phyloP scores from a whole-genome alignment of 495 filamentous ascomycete species.

The Paragyromitra xinjiangensis region DNA sequence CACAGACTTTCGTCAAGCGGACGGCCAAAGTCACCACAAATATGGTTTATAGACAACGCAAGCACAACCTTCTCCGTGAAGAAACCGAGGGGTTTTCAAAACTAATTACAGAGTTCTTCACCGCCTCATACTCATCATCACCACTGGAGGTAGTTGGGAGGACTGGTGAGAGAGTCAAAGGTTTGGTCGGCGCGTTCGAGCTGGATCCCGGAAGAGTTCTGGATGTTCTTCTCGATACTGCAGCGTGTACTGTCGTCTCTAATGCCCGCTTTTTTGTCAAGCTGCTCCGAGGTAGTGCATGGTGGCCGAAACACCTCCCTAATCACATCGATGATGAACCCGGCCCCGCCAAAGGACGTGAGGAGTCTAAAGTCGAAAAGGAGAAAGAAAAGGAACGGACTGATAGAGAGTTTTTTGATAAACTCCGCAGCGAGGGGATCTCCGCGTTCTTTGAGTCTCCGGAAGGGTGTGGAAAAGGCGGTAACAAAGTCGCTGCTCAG shows the following conservation, averaged over 20 bases:
- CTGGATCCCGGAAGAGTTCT: conserved; percentile 92
- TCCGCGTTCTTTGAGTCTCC: conserved; percentile 81
- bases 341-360: conserved; percentile 36
- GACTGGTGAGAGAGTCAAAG: conserved; percentile 80
- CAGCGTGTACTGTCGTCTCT: conserved; percentile 82
- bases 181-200: conserved; percentile 90
- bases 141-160: conserved; percentile 70
- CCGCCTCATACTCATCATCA: conserved; percentile 62
- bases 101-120: conserved; percentile 86
- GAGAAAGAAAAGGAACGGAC: conserved; percentile 65
- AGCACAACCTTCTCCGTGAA: conserved; percentile 94
- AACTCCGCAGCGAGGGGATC: conserved; percentile 76
- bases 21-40: conserved; percentile 89
- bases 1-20: conserved; percentile 82
- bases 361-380: conserved; percentile 68
- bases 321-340: conserved; percentile 56
- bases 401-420: conserved; percentile 81
- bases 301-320: conserved; percentile 81
- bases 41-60: conserved; percentile 90
- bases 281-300: conserved; percentile 86
- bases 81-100: conserved; percentile 95
- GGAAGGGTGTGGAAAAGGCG: conserved; percentile 71
- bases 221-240: conserved; percentile 89
- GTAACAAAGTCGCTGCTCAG: conserved; percentile 90
- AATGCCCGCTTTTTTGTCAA: conserved; percentile 93